phyloP scores from a whole-genome alignment of 1,139 yeast species.

The Hemisphaericaspora lyxosophila region DNA sequence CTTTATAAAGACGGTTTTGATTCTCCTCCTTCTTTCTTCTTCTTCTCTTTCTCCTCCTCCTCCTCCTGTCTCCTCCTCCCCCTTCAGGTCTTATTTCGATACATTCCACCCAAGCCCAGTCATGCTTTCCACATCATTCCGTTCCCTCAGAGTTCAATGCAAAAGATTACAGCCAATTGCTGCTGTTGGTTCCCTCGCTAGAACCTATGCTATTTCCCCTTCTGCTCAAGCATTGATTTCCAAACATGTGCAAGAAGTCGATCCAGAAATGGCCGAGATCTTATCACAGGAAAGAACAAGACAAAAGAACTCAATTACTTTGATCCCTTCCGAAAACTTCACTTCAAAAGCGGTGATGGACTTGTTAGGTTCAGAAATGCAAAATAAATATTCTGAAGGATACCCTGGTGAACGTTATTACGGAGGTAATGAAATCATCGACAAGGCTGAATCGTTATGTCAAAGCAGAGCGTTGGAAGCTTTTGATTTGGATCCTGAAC shows the following conservation, averaged over 20 bases:
- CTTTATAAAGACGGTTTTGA: background rate
- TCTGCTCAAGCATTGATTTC: constrained; percentile 57
- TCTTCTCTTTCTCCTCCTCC: background rate
- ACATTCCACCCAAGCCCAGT: constrained; percentile 7
- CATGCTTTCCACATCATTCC: constrained; percentile 23
- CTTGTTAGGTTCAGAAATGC: constrained; percentile 92
- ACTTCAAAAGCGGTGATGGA: constrained; percentile 95
- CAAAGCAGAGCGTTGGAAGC: constrained; percentile 91
- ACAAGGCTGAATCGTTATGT: constrained; percentile 84
- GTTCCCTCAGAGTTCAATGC: constrained; percentile 22
- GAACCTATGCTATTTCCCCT: constrained; percentile 49
- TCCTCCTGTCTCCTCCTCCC: background rate
- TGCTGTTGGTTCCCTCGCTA: constrained; percentile 1
- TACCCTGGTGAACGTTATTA: constrained; percentile 97
- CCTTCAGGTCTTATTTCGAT: no score
- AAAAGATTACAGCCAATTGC: no score
- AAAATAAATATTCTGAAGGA: constrained; percentile 97
- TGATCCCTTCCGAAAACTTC: constrained; percentile 93
- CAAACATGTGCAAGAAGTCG: constrained; percentile 63
- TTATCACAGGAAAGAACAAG: constrained; percentile 72
- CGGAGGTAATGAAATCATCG: constrained; percentile 95
- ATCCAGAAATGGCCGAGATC: constrained; percentile 83
- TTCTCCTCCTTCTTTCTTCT: background rate
- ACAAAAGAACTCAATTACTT: constrained; percentile 85
- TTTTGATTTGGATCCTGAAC: constrained; percentile 67